Evolutionary conservation across 345 rosid genomes (phyloP).

Genomic region (Arabis hirsuta): DNA sequence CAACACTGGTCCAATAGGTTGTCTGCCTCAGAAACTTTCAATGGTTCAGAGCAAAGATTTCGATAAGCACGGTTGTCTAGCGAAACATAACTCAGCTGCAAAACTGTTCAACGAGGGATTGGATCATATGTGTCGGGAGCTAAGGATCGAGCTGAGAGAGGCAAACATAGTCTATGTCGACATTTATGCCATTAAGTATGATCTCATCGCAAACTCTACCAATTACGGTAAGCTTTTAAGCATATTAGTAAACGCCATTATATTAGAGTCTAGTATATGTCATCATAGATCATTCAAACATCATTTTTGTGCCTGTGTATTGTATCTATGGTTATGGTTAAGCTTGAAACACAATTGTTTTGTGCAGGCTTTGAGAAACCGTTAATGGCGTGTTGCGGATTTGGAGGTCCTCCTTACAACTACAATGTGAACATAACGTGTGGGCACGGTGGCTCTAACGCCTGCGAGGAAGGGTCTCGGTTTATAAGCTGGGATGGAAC

Average conservation of each 20-base stretch:
- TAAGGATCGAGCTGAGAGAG: constrained; percentile 55
- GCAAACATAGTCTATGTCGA: constrained; percentile 71
- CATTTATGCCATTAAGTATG: constrained; percentile 69
- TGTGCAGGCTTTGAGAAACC: constrained; percentile 70
- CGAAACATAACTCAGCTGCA: constrained; percentile 67
- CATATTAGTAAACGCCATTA: background rate
- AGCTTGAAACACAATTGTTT: background rate
- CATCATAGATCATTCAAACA: background rate
- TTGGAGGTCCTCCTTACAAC: constrained; percentile 88
- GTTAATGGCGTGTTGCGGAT: constrained; percentile 83
- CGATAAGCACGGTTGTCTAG: constrained; percentile 63
- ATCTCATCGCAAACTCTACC: constrained; percentile 66
- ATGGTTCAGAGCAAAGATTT: constrained; percentile 49
- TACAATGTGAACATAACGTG: constrained; percentile 67
- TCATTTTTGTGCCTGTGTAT: background rate
- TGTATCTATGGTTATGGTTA: constrained; percentile 1
- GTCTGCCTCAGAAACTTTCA: constrained; percentile 84
- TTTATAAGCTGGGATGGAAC: constrained; percentile 78
- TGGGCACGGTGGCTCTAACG: constrained; percentile 55
- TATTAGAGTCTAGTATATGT: background rate
- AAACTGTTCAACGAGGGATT: constrained; percentile 66
- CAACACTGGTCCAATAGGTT: constrained; percentile 90
- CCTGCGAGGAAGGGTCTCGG: constrained; percentile 56
- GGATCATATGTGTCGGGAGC: constrained; percentile 48
- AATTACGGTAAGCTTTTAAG: constrained; percentile 53